Conservation (phyloP, 768 basidiomycete species). For the Pulveroboletus sp. region DNA sequence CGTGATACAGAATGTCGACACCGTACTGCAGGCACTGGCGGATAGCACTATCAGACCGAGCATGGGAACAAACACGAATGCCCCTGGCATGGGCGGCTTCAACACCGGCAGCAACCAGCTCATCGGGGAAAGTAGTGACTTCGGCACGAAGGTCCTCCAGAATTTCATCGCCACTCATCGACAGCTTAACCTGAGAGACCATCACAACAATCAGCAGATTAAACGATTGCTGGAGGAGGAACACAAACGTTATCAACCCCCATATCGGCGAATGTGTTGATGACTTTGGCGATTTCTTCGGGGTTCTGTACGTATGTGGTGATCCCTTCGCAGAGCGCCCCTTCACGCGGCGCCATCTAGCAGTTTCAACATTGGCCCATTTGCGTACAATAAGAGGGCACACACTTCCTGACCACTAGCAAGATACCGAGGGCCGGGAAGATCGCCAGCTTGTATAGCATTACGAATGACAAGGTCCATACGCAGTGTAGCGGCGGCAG, state of each 20-base stretch:
- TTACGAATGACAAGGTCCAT: slow-evolving; percentile 34
- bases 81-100: slow-evolving; percentile 34
- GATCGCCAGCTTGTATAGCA: slow-evolving; percentile 33
- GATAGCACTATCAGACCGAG: slow-evolving; percentile 33
- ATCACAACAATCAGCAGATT: not conserved
- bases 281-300: slow-evolving; percentile 27
- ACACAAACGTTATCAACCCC: slow-evolving; percentile 21
- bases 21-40: slow-evolving; percentile 36
- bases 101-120: slow-evolving; percentile 32
- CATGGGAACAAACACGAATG: slow-evolving; percentile 37
- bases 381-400: not conserved
- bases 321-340: slow-evolving; percentile 31
- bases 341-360: slow-evolving; percentile 31
- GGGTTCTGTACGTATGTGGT: slow-evolving; percentile 30
- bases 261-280: slow-evolving; percentile 24
- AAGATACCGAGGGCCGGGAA: slow-evolving; percentile 35
- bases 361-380: not conserved
- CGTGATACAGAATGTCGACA: slow-evolving; percentile 31
- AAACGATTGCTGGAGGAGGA: not conserved
- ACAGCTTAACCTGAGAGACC: slow-evolving; percentile 29
- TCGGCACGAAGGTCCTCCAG: slow-evolving; percentile 34
- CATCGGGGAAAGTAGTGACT: slow-evolving; percentile 33
- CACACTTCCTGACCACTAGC: slow-evolving; percentile 35
- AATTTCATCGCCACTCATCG: slow-evolving; percentile 37
- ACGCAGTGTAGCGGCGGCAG: slow-evolving; percentile 33